Evolutionary conservation across 805 yeast species (phyloP), one percentile per base, ranked within the genome.

Genomic region (Teunomyces stri): DNA sequence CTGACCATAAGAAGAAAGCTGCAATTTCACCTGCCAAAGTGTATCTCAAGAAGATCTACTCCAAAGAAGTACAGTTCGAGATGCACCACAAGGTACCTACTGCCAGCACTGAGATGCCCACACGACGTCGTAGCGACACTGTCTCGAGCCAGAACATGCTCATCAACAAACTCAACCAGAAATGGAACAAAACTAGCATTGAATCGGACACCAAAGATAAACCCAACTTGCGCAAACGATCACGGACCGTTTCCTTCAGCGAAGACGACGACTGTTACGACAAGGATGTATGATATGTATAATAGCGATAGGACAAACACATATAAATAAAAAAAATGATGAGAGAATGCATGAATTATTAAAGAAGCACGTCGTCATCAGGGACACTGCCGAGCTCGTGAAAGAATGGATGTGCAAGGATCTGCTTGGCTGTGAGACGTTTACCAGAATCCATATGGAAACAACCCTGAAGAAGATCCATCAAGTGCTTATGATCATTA

Each of bases 361-460:
- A 42, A 18, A 42, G 38, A 29, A 60, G 39, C 3, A 68, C 71
- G 46, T 69, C 75, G 45, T 69, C 73, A 44, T 66, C 69, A 41
- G 55, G 61, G 6, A 54, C 47, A n/a, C 49, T 50, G 20, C 45
- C 48, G 40, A 73, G 58, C 53, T 79, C 80, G 48, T 69, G 61
- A 61, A 88, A 86, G 61, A 85, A 87, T 20, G 81, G 79, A 65
- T 79, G 72, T 42, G 74, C 70, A 51, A 85, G 63, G 9, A 82
- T 72, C 33, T 81, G 82, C 46, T 70, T 72, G 0, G 89, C 87
- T 5, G 79, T 68, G n/a, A 77, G 69, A 49, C 91, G 64, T 49
- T 77, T 76, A 37, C 63, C 59, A 5, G 84, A 82, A 62, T 84
- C 80, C 74, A 84, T 72, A 35, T 72, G 76, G 58, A 85, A 73